phyloP scores from a whole-genome alignment of 345 rosid genomes.

The Streptanthus diversifolius region DNA sequence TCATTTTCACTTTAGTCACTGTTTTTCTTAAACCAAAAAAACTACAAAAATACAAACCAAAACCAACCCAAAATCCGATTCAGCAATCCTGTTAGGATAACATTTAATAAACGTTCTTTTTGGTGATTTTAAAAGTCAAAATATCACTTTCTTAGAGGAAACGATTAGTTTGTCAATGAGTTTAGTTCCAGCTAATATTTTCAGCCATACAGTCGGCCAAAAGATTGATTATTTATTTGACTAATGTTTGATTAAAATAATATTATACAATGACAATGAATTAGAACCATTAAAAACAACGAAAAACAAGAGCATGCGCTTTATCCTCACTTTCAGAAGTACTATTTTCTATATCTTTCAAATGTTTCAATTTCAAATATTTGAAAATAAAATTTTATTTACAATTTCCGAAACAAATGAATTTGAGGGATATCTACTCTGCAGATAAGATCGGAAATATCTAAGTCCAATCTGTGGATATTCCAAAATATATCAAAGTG shows the following conservation, averaged over 20 bases:
- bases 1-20: slow-evolving; percentile 8
- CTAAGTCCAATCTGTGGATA: not conserved
- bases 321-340: not conserved
- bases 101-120: slow-evolving; percentile 34
- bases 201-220: slow-evolving; percentile 36
- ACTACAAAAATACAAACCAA: not conserved
- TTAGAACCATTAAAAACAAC: not conserved
- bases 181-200: slow-evolving; percentile 40
- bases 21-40: not conserved
- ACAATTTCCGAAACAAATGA: not conserved
- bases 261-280: not conserved
- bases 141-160: slow-evolving; percentile 40
- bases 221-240: slow-evolving; percentile 23
- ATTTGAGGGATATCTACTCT: slow-evolving; percentile 12
- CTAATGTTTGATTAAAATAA: slow-evolving; percentile 1
- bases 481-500: not conserved
- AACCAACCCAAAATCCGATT: not conserved
- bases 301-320: slow-evolving; percentile 6
- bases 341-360: not conserved
- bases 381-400: not conserved
- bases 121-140: slow-evolving; percentile 16
- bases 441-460: slow-evolving; percentile 8
- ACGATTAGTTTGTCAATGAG: slow-evolving; percentile 20
- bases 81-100: slow-evolving; percentile 6
- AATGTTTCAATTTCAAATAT: not conserved